phyloP scores from a whole-genome alignment of 352 stramenopile species.

The Blastocystis sp. region DNA sequence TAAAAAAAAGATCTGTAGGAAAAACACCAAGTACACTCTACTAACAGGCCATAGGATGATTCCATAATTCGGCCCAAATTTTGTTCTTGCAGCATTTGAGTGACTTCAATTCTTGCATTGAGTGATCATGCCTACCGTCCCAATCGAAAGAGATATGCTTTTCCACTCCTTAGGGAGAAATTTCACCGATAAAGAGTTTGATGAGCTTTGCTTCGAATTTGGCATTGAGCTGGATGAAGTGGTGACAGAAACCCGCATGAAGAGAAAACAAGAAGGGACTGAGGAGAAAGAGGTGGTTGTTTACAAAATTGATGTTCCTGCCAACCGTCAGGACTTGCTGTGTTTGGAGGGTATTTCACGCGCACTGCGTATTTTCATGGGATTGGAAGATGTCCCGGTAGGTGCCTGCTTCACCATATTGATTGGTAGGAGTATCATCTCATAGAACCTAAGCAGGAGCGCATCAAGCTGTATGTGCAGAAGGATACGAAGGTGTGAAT shows the following conservation, averaged over 20 bases:
- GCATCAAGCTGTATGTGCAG: constrained; percentile 37
- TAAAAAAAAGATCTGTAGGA: neutral
- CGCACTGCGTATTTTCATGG: constrained; percentile 90
- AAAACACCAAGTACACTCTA: neutral
- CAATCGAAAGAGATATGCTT: constrained; percentile 89
- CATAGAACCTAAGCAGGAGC: constrained; percentile 44
- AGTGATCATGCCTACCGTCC: constrained; percentile 87
- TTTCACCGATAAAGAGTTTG: constrained; percentile 97
- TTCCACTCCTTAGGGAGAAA: constrained; percentile 88
- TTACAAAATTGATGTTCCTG: constrained; percentile 99
- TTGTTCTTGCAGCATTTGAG: no score
- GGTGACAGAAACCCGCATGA: constrained; percentile 70
- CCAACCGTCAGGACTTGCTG: constrained; percentile 98
- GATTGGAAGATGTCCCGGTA: constrained; percentile 81
- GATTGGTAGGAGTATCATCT: neutral
- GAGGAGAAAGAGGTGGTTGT: constrained; percentile 76
- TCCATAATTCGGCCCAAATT: no score
- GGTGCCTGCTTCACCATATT: neutral
- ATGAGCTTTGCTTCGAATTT: constrained; percentile 99
- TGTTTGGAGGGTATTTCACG: constrained; percentile 94
- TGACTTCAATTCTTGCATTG: neutral
- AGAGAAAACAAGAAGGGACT: constrained; percentile 66
- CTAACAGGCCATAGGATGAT: no score
- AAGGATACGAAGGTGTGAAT: constrained; percentile 42
- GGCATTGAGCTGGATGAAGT: constrained; percentile 95